Base-by-base conservation (phyloP, 164 flowering plant species). In the Stephania japonica region DNA sequence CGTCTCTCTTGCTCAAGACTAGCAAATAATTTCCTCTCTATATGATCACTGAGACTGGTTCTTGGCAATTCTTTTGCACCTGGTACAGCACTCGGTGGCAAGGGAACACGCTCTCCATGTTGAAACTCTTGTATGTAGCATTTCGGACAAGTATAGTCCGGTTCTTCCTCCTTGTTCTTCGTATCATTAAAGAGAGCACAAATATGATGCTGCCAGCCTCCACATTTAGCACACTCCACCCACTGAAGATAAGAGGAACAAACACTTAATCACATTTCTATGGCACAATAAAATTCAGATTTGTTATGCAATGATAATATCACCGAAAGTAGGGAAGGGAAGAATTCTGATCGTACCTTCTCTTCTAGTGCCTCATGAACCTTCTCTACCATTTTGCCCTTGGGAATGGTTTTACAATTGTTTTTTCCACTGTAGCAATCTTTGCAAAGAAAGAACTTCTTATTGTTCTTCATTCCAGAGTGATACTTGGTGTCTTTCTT, bases 151-250 rank as follows among this genome's bases (percentile, higher is more conserved):
- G 99, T 96, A 71, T 96, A 96, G 72, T 96, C 99, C 78, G 99
- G 98, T 80, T 89, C 90, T 75, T 98, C 99, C 72, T 97, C 99
- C 81, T 96, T 97, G 84, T 96, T 96, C 73, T 98, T 87, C 56
- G 97, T 82, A 44, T 94, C 98, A 89, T 96, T 96, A 74, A 96
- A 96, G 69, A 96, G 81, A 47, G 99, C 98, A 86, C 99, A 96
- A 43, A 96, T 92, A 78, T 96, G 99, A 84, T 96, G 99, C 76
- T 96, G 99, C 99, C 99, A 96, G 72, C 95, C 97, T 84, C 93
- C 98, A 86, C 99, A 96, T 69, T 90, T 96, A 77, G 93, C 99
- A 82, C 99, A 96, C 84, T 96, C 98, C 76, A 93, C 99, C 99
- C 99, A 96, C 99, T 96, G 94, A 32, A 32, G 38, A 32, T 32